Percentiles rank a stretch among this genome's conserved stretches.
These are phyloP conservation scores for Picea mariana DNA, from an alignment of 83 land plant genomes.

Conservation along the genomic window DNA sequence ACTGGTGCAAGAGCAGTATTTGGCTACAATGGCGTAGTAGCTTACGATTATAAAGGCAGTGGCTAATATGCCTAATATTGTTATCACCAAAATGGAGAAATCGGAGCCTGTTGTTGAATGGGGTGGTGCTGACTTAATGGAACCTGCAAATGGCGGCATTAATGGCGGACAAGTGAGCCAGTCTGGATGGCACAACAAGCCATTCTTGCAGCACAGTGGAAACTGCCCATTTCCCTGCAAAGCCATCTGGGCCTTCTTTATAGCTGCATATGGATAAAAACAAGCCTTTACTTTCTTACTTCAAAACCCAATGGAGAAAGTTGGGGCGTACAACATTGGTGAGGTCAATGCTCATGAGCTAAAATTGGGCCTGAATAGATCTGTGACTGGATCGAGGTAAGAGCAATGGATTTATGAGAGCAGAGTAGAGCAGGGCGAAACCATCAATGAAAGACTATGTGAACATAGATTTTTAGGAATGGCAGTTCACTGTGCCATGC, in stretches of 20 bases:
- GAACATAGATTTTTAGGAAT: too few relatives aligned
- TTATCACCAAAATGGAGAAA: conserved; percentile 54
- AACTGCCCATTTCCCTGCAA: not conserved
- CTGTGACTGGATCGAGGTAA: not conserved
- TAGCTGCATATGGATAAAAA: not conserved
- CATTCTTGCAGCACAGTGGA: too few relatives aligned
- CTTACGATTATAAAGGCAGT: conserved; percentile 50
- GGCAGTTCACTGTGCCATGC: too few relatives aligned
- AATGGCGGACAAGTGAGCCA: not conserved
- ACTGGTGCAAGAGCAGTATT: too few relatives aligned
- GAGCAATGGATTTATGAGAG: too few relatives aligned
- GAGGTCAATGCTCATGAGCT: not conserved
- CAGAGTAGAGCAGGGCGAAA: too few relatives aligned
- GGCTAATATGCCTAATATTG: conserved; percentile 58
- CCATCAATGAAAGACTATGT: too few relatives aligned
- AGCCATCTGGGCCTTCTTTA: conserved; percentile 1
- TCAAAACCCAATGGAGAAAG: not conserved
- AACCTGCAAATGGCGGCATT: not conserved
- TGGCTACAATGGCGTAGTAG: too few relatives aligned
- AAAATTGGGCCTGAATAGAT: not conserved
- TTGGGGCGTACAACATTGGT: not conserved
- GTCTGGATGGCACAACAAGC: too few relatives aligned
- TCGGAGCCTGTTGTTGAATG: conserved; percentile 24
- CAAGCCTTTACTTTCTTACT: not conserved
- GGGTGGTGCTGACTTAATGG: not conserved